Conservation (phyloP, 192 early-diverging fungal genomes). For the Dissophora ornata region DNA sequence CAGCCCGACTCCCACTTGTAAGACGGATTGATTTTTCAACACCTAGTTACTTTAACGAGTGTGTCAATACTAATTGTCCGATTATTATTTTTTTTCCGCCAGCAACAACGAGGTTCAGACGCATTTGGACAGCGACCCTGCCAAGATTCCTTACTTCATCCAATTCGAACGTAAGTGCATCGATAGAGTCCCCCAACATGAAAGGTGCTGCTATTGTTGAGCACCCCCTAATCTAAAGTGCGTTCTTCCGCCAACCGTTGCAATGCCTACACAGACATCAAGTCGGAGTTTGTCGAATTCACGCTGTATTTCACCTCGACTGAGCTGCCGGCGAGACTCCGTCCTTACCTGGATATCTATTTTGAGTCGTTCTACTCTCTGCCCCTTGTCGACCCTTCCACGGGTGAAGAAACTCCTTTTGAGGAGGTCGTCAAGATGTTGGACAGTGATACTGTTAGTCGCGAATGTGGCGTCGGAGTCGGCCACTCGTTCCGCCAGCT, state of each 20-base stretch:
- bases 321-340: conserved; percentile 55
- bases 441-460: conserved; percentile 65
- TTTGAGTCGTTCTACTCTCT: conserved; percentile 65
- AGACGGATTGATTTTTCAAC: background rate
- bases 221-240: no score
- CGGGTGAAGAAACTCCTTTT: conserved; percentile 51
- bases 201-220: no score
- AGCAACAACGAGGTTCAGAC: conserved; percentile 62
- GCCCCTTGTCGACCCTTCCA: conserved; percentile 56
- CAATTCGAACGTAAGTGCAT: conserved; percentile 65
- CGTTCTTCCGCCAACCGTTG: no score
- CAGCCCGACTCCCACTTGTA: conserved; percentile 56
- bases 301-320: conserved; percentile 60
- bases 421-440: conserved; percentile 66
- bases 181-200: no score
- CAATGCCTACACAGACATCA: no score
- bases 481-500: conserved; percentile 50
- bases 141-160: conserved; percentile 62
- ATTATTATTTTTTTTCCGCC: background rate
- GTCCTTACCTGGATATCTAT: conserved; percentile 65
- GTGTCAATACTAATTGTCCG: no score
- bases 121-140: conserved; percentile 60
- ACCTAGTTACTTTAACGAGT: no score
- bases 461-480: conserved; percentile 55
- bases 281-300: conserved; percentile 64